Percentiles rank a stretch among this genome's conserved stretches.
Evolutionary conservation across 2,329 filamentous ascomycete genomes (phyloP).

Genomic region (Macrophomina tecta): DNA sequence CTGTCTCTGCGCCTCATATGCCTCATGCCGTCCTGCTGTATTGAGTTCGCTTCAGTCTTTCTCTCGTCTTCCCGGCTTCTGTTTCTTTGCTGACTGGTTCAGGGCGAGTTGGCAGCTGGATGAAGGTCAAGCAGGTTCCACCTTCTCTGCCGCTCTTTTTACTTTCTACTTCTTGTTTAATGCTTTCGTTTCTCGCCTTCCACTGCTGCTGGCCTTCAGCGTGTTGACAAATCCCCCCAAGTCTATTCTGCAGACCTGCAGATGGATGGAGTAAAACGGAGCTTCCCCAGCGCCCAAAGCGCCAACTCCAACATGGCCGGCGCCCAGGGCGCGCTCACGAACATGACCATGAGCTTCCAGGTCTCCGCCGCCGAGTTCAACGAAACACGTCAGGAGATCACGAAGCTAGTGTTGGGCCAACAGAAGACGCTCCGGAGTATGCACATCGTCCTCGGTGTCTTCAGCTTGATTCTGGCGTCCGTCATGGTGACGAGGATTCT

Average conservation of each 20-base stretch:
- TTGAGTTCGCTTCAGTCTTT: slow-evolving; percentile 12
- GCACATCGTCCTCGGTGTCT: slow-evolving; percentile 46
- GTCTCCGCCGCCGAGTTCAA: slow-evolving; percentile 18
- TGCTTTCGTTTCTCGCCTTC: slow-evolving; percentile 23
- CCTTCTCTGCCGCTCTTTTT: slow-evolving; percentile 26
- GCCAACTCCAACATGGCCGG: slow-evolving; percentile 1
- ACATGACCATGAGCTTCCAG: slow-evolving; percentile 9
- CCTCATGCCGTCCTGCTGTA: slow-evolving; percentile 22
- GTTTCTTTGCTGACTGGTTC: slow-evolving; percentile 26
- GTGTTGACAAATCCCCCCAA: slow-evolving; percentile 9
- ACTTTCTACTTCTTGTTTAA: slow-evolving; percentile 25
- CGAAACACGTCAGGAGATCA: slow-evolving; percentile 9
- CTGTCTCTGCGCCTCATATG: slow-evolving; percentile 23
- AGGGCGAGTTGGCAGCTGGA: slow-evolving; percentile 27
- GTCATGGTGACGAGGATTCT: slow-evolving; percentile 45
- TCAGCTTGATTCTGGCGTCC: slow-evolving; percentile 45
- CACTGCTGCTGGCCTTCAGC: slow-evolving; percentile 23
- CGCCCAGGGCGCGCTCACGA: background rate
- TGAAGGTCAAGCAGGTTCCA: slow-evolving; percentile 20
- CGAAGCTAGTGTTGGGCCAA: slow-evolving; percentile 41
- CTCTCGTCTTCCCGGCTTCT: slow-evolving; percentile 22
- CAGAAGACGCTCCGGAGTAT: slow-evolving; percentile 47
- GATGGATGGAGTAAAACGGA: slow-evolving; percentile 23
- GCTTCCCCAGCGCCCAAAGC: slow-evolving; percentile 6
- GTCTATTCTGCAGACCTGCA: slow-evolving; percentile 8